phyloP scores from a whole-genome alignment of 2,329 filamentous ascomycete species.

The Fusarium sororula region DNA sequence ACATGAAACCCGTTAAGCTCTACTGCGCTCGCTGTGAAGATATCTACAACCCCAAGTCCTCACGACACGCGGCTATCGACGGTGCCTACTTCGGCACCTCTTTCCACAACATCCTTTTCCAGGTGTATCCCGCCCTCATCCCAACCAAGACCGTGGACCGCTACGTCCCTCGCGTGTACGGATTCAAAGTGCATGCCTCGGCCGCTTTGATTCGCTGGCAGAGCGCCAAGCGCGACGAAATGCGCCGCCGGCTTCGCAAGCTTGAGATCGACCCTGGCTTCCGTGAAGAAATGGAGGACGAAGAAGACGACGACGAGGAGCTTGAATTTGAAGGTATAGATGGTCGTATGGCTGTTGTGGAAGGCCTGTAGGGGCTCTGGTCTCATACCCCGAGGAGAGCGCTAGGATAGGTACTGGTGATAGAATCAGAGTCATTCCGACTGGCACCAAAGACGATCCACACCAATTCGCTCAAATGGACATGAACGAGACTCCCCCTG shows the following conservation, averaged over 20 bases:
- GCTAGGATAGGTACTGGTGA: not conserved
- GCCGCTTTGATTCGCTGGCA: conserved; percentile 94
- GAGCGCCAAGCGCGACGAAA: conserved; percentile 79
- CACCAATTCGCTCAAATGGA: conserved; percentile 6
- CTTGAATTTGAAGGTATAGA: conserved; percentile 52
- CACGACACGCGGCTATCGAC: conserved; percentile 92
- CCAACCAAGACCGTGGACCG: conserved; percentile 86
- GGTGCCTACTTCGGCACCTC: conserved; percentile 98
- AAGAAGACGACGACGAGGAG: conserved; percentile 68
- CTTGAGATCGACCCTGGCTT: conserved; percentile 83
- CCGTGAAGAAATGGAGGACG: conserved; percentile 71
- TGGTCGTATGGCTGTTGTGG: conserved; percentile 42
- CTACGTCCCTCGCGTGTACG: conserved; percentile 91
- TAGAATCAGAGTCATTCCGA: not conserved
- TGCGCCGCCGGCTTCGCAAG: conserved; percentile 78
- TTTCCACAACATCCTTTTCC: conserved; percentile 99
- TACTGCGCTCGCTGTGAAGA: conserved; percentile 98
- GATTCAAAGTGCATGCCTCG: conserved; percentile 92
- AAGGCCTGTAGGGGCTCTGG: conserved; percentile 34
- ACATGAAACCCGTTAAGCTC: conserved; percentile 90
- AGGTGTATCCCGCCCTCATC: conserved; percentile 92
- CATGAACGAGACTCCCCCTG: not conserved
- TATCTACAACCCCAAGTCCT: conserved; percentile 98
- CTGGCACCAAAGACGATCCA: not conserved
- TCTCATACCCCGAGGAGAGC: not conserved